These are phyloP conservation scores for Groenewaldozyma auringiensis DNA, from an alignment of 1,139 yeast species.

Conservation along the genomic window DNA sequence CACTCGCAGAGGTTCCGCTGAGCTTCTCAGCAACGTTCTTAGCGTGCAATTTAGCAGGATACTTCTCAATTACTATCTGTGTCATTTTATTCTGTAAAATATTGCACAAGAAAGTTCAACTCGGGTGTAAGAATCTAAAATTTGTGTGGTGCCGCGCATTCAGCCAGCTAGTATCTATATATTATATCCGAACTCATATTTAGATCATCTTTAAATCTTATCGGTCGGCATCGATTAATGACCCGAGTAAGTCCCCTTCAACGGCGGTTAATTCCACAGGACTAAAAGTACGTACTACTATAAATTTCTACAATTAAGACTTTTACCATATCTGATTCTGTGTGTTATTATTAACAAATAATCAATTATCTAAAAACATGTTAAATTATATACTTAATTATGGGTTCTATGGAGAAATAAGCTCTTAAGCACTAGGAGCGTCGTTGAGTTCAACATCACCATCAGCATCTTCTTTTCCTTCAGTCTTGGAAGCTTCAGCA, in stretches of 20 bases:
- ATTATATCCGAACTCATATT: not conserved
- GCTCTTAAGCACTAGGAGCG: slow-evolving; percentile 10
- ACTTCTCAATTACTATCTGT: slow-evolving; percentile 26
- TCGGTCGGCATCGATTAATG: too few relatives aligned
- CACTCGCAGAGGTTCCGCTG: not conserved
- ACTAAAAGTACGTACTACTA: not conserved
- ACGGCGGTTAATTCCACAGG: too few relatives aligned
- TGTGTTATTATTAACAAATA: not conserved
- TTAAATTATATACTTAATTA: too few relatives aligned
- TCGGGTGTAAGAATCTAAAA: not conserved
- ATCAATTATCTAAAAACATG: not conserved
- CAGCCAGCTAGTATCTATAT: not conserved
- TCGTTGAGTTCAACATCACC: slow-evolving; percentile 23
- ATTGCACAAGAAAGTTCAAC: too few relatives aligned
- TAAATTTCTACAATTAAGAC: not conserved
- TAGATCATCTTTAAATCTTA: too few relatives aligned
- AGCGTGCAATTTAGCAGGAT: slow-evolving; percentile 55
- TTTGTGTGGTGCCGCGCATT: not conserved
- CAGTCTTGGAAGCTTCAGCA: slow-evolving; percentile 20
- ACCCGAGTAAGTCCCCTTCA: too few relatives aligned
- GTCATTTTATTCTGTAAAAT: too few relatives aligned
- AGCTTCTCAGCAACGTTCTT: not conserved
- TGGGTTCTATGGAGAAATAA: too few relatives aligned
- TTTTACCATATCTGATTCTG: not conserved
- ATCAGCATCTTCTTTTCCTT: slow-evolving; percentile 17